Evolutionary conservation across 2,329 filamentous ascomycete species (phyloP), one percentile per base, ranked within the genome.

Genomic region (Trichoderma asperellum): DNA sequence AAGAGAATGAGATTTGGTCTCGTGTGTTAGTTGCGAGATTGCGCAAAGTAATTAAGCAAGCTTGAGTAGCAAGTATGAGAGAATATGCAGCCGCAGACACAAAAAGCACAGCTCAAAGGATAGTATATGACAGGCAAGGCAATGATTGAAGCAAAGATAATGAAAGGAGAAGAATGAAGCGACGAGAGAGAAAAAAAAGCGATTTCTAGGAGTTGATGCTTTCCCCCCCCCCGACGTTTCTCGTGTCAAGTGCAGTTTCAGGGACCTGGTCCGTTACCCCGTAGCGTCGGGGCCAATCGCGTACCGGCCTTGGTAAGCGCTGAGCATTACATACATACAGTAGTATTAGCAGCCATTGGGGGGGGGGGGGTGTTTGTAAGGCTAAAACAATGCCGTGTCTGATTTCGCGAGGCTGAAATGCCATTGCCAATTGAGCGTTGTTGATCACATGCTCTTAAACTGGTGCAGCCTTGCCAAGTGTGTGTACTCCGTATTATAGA

Each of bases 201-300:
- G 40, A 14, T 43, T 43, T 18, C 24, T 43, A 68, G 66, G 47
- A 61, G 57, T 27, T 27, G 11, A 21, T 34, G 18, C 2, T 24
- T 24, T n/a, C n/a, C 34, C 16, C 4, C 24, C 58, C 60, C 60
- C 62, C 21, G 37, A 59, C 43, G 35, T 24, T 43, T 47, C 32
- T 57, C 40, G 66, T 68, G 29, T 68, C 66, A 68, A 56, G 66
- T 55, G 35, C 58, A 43, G 66, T 68, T 68, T 68, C 66, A 68
- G 49, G 52, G 7, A 47, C 11, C 21, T 21, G 24, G 37, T 57
- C 62, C 53, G 62, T 43, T 10, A n/a, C 24, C 52, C 62, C 49
- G 27, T 56, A 5, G 35, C 37, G 62, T 14, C 37, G 29, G 27
- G 56, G 27, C 57, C 43, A 60, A 68, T 61, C 43, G 65, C 43